These are phyloP conservation scores for Phytophthora citrophthora DNA, from an alignment of 352 stramenopile species.

Conservation along the genomic window DNA sequence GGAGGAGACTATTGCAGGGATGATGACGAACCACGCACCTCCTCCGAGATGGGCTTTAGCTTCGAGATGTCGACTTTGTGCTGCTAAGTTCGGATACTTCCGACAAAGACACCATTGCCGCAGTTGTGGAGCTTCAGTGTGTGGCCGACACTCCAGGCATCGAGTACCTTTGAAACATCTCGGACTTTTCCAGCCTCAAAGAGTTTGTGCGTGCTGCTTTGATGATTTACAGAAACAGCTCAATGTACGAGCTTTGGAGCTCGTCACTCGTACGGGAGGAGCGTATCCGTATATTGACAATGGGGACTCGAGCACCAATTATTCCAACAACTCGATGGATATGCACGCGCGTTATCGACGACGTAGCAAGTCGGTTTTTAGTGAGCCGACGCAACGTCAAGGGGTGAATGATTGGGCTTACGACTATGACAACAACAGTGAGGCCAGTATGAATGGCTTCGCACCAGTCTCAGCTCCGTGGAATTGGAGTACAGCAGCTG, in stretches of 20 bases:
- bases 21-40: slow-evolving; percentile 25
- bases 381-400: slow-evolving; percentile 27
- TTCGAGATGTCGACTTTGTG: slow-evolving; percentile 69
- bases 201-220: slow-evolving; percentile 74
- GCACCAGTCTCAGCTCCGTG: slow-evolving; percentile 19
- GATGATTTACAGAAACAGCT: slow-evolving; percentile 61
- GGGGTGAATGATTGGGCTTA: slow-evolving; percentile 16
- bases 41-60: slow-evolving; percentile 64
- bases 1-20: slow-evolving; percentile 31
- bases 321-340: slow-evolving; percentile 17
- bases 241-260: slow-evolving; percentile 39
- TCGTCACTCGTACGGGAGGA: slow-evolving; percentile 30
- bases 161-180: slow-evolving; percentile 66
- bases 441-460: slow-evolving; percentile 27
- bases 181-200: slow-evolving; percentile 59
- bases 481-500: slow-evolving; percentile 26
- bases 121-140: slow-evolving; percentile 83
- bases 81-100: slow-evolving; percentile 79
- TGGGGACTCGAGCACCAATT: slow-evolving; percentile 20
- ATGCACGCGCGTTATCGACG: slow-evolving; percentile 21
- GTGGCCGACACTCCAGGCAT: slow-evolving; percentile 69
- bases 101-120: slow-evolving; percentile 82
- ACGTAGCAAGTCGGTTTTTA: slow-evolving; percentile 42
- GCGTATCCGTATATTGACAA: slow-evolving; percentile 30
- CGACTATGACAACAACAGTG: slow-evolving; percentile 24